Conservation (phyloP, 2,329 filamentous ascomycete species). For the Cryoendolithus antarcticus region DNA sequence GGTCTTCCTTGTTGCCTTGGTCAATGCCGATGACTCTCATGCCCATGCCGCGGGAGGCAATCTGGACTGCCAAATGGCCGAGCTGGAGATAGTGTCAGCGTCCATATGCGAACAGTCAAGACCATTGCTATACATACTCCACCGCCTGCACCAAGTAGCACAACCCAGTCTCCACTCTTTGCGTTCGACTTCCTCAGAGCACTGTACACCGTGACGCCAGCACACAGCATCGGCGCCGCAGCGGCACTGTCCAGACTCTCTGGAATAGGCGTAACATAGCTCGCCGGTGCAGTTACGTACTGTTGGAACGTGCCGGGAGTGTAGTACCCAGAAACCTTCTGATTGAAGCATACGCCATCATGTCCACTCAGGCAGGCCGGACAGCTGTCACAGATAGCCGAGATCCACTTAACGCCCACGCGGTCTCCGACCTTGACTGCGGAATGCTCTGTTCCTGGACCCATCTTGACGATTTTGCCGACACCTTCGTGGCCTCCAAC, state of each 20-base stretch:
- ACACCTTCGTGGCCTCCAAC: constrained; percentile 60
- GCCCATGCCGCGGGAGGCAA: constrained; percentile 47
- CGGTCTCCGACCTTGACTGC: constrained; percentile 53
- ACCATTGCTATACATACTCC: constrained; percentile 8
- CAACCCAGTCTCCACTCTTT: constrained; percentile 47
- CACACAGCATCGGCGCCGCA: constrained; percentile 53
- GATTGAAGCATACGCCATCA: constrained; percentile 44
- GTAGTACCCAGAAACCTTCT: constrained; percentile 53
- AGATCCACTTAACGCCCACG: constrained; percentile 59
- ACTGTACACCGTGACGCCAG: constrained; percentile 55
- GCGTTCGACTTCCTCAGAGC: constrained; percentile 50
- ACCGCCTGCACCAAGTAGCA: constrained; percentile 32
- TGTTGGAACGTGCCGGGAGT: constrained; percentile 62
- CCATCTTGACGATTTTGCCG: constrained; percentile 50
- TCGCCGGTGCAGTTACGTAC: constrained; percentile 50
- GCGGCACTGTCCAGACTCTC: constrained; percentile 46
- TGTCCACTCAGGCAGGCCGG: constrained; percentile 41
- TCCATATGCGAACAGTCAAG: too few species aligned
- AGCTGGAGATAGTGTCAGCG: too few species aligned
- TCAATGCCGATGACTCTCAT: constrained; percentile 55
- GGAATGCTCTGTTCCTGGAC: constrained; percentile 43
- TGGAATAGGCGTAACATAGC: constrained; percentile 59
- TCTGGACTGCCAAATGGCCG: constrained; percentile 50
- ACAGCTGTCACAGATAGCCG: constrained; percentile 43
- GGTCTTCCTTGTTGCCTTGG: constrained; percentile 49